Base-by-base conservation (phyloP, 805 yeast species). In the Barnettozyma sucrosica region DNA sequence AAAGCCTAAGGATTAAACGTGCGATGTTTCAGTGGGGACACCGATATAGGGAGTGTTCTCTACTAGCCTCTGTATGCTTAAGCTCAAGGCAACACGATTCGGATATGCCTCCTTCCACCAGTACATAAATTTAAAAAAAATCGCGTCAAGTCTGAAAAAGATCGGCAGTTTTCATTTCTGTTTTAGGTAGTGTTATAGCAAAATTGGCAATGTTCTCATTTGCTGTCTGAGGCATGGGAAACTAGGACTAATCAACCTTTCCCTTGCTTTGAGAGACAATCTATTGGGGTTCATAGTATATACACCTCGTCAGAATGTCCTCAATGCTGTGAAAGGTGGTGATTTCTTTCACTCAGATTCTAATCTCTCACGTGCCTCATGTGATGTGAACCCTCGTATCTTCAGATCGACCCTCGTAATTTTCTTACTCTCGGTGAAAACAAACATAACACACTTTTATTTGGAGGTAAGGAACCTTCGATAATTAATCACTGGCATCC, bases 151-250 rank as follows among this genome's bases (percentile, higher is more conserved):
- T 16, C 37, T 34, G 37, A 34, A 36, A 43, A 43, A 28, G 26
- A 19, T 32, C 26, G 18, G 24, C 16, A 23, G 20, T 39, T 39
- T 26, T 25, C n/a, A n/a, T 33, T 45, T 38, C 47, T 39, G 43
- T 32, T 39, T 39, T 39, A 13, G 47, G 49, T 36, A 46, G 36
- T 34, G 38, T 41, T 20, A 36, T 41, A 36, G 24, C 36, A 34
- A 34, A 34, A 16, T 28, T 41, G 37, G 24, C 36, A 34, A 34
- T 16, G 32, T 28, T n/a, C 16, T 28, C 32, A 28, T 28, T 28
- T 28, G 32, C 32, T 13, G 5, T 14, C 32, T 28, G 16, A 13
- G 14, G 2, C 14, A 5, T 28, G 7, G 32, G 5, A 13, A 28
- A 28, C 7, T 3, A 11, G 32, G 16, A 14, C 16, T 28, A 13